A percentile compares a stretch with the other conserved stretches of the same genome.
Conservation (phyloP, 1,139 yeast species). For the Yamadazyma dushanensis region DNA sequence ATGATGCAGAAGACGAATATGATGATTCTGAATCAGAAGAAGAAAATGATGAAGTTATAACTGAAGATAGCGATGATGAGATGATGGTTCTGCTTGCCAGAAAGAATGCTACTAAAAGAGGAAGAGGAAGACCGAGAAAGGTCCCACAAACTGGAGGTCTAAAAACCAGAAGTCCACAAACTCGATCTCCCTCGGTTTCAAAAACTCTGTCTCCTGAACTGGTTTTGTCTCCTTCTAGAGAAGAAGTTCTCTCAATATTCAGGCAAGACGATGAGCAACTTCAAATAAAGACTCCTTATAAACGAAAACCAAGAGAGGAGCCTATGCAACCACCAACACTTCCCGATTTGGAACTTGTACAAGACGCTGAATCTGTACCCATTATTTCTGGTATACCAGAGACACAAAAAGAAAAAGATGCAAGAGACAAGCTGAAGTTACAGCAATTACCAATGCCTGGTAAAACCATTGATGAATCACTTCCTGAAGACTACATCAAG, state of each 20-base stretch:
- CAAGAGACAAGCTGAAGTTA: constrained; percentile 18
- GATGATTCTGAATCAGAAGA: neutral
- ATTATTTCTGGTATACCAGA: constrained; percentile 32
- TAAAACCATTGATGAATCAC: constrained; percentile 30
- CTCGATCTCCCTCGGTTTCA: too few species aligned
- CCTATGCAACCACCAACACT: neutral
- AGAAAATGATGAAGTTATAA: neutral
- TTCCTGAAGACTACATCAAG: constrained; percentile 29
- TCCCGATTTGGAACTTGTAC: neutral
- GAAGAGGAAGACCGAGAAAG: constrained; percentile 3
- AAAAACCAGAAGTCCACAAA: too few species aligned
- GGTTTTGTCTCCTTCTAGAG: neutral
- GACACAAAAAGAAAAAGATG: constrained; percentile 7
- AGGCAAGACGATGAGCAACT: constrained; percentile 9
- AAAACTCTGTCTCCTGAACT: too few species aligned
- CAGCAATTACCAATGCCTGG: constrained; percentile 40
- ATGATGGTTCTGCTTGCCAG: constrained; percentile 7
- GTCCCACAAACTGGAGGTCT: too few species aligned
- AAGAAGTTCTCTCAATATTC: constrained; percentile 10
- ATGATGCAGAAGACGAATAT: neutral
- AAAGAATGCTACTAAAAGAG: constrained; percentile 1
- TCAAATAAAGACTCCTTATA: constrained; percentile 7
- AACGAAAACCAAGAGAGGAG: constrained; percentile 4
- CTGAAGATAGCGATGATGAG: constrained; percentile 20
- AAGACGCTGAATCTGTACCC: constrained; percentile 17